Conservation (phyloP, 208 protist species). For the Leishmania aethiopica region DNA sequence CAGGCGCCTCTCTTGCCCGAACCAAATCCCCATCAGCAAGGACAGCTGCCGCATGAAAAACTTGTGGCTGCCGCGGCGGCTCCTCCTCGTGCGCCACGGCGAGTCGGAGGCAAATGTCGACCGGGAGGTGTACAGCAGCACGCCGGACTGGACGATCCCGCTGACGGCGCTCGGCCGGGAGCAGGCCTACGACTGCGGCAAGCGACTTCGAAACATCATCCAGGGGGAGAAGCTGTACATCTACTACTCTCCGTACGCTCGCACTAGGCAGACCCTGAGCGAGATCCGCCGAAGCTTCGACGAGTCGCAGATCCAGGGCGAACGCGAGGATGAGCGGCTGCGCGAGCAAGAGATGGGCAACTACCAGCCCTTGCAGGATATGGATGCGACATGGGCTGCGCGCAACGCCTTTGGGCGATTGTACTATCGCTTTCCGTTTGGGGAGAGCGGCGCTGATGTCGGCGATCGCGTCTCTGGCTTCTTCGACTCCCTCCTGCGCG, state of each 20-base stretch:
- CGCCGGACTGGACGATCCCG: conserved; percentile 90
- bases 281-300: conserved; percentile 76
- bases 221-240: conserved; percentile 83
- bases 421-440: conserved; percentile 92
- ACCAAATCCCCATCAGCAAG: conserved; percentile 28
- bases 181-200: conserved; percentile 88
- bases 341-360: conserved; percentile 96
- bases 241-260: conserved; percentile 91
- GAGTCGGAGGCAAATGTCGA: conserved; percentile 87
- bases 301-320: conserved; percentile 72
- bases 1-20: conserved; percentile 35
- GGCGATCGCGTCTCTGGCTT: conserved; percentile 90
- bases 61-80: conserved; percentile 73
- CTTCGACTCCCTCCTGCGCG: conserved; percentile 84
- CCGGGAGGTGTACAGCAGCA: conserved; percentile 76
- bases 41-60: conserved; percentile 23
- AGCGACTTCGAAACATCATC: conserved; percentile 70
- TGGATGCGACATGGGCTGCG: conserved; percentile 74
- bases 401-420: conserved; percentile 81
- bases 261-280: conserved; percentile 86
- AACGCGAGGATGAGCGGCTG: conserved; percentile 92
- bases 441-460: conserved; percentile 92
- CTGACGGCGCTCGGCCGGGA: conserved; percentile 77
- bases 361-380: conserved; percentile 78
- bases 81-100: conserved; percentile 87